These are phyloP conservation scores for Schizochytrium sp. DNA, from an alignment of 108 stramenopile species.

Conservation along the genomic window DNA sequence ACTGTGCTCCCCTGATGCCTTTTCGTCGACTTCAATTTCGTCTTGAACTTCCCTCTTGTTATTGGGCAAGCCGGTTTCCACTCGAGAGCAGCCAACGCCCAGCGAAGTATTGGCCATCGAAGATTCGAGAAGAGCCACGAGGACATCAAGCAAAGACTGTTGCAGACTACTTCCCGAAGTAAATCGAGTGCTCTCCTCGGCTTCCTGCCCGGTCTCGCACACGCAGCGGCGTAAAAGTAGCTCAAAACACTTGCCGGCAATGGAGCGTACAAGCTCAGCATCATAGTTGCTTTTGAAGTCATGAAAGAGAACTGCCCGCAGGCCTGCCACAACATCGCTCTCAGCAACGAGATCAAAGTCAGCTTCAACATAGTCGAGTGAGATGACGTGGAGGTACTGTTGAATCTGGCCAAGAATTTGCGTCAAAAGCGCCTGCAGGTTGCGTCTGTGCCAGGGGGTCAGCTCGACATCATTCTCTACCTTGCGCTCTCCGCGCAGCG, in stretches of 20 bases:
- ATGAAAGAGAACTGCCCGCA: not conserved
- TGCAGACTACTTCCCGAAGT: conserved; percentile 8
- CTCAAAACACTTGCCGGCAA: not conserved
- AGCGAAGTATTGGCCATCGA: not conserved
- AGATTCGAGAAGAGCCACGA: not conserved
- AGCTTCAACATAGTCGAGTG: not conserved
- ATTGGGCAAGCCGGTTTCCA: too few species aligned
- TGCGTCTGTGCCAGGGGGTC: not conserved
- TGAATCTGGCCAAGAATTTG: not conserved
- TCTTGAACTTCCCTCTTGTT: too few species aligned
- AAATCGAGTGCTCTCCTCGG: not conserved
- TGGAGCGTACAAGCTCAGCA: not conserved
- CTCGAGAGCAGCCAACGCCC: too few species aligned
- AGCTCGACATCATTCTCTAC: not conserved
- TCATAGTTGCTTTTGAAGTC: not conserved
- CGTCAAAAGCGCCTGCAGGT: not conserved
- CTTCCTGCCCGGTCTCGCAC: not conserved
- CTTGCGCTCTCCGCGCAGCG: not conserved
- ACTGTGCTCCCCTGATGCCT: too few species aligned
- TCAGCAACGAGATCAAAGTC: conserved; percentile 1
- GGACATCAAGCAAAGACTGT: not conserved
- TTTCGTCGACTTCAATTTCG: too few species aligned
- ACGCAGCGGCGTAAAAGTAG: not conserved
- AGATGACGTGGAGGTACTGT: not conserved
- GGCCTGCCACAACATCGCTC: not conserved